Percentiles rank a stretch among this genome's conserved stretches.
Conservation (phyloP, 2,329 filamentous ascomycete genomes). For the Stagonosporopsis rhizophila region DNA sequence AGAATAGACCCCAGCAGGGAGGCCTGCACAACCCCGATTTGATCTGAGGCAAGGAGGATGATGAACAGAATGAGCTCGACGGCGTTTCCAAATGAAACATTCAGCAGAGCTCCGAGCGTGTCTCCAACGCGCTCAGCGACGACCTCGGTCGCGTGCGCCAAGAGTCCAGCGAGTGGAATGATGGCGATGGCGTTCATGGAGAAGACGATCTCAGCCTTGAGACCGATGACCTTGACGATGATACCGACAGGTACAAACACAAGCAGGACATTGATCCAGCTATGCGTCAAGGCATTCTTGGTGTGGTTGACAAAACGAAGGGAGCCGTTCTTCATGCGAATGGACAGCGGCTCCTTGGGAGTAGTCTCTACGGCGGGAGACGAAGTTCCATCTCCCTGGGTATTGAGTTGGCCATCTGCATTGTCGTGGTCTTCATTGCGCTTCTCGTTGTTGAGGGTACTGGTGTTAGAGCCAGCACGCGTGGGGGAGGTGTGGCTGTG, state of each 20-base stretch:
- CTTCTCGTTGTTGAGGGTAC: conserved; percentile 35
- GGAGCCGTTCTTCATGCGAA: conserved; percentile 59
- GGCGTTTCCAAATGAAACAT: conserved; percentile 61
- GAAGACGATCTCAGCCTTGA: conserved; percentile 56
- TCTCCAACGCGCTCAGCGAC: conserved; percentile 58
- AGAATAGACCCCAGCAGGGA: conserved; percentile 89
- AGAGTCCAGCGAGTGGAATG: conserved; percentile 58
- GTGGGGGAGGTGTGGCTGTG: conserved; percentile 28
- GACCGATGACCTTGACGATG: conserved; percentile 58
- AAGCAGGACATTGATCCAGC: conserved; percentile 79
- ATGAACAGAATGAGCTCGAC: conserved; percentile 61
- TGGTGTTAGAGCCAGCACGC: conserved; percentile 25
- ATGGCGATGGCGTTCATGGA: conserved; percentile 61
- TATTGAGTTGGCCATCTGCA: conserved; percentile 43
- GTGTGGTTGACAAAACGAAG: conserved; percentile 62
- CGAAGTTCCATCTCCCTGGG: conserved; percentile 59
- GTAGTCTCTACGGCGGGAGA: conserved; percentile 59
- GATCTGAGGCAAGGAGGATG: conserved; percentile 61
- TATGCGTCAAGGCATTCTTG: conserved; percentile 70
- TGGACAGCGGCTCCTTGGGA: conserved; percentile 53
- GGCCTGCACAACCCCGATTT: conserved; percentile 91
- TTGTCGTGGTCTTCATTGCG: conserved; percentile 16
- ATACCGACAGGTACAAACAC: conserved; percentile 83
- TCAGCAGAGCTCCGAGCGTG: conserved; percentile 58
- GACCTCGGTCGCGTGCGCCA: conserved; percentile 58